Conservation (phyloP, 148 eudicot species). For the Chenopodium album region DNA sequence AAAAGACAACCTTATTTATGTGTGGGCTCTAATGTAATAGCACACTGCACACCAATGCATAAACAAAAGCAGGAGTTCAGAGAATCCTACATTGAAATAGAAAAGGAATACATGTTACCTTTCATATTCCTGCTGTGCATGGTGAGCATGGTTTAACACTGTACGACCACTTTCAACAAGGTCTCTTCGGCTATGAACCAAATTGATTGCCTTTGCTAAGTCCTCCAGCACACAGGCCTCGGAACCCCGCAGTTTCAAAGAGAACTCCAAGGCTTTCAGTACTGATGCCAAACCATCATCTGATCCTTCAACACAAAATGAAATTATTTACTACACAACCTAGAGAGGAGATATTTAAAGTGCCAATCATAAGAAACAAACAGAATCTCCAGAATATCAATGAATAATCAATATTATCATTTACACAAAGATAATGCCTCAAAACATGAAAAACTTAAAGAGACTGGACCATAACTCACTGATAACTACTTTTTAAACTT, state of each 20-base stretch:
- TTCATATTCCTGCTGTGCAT: slow-evolving; percentile 86
- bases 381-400: not conserved
- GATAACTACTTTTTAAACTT: not conserved
- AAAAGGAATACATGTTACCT: slow-evolving; percentile 40
- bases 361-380: not conserved
- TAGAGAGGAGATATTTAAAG: not conserved
- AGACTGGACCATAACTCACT: not conserved
- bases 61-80: not conserved
- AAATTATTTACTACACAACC: not conserved
- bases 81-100: not conserved
- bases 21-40: not conserved
- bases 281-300: slow-evolving; percentile 92
- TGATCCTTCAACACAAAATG: slow-evolving; percentile 49
- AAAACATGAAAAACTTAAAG: not conserved
- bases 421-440: not conserved
- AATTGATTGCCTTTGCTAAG: slow-evolving; percentile 82
- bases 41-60: not conserved
- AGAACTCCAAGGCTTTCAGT: slow-evolving; percentile 82
- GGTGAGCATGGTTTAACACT: slow-evolving; percentile 82
- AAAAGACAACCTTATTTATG: not conserved
- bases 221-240: slow-evolving; percentile 94
- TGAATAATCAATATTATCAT: not conserved
- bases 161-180: slow-evolving; percentile 98
- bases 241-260: slow-evolving; percentile 87
- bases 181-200: slow-evolving; percentile 85